Evolutionary conservation across 441 rosid species (phyloP).

Genomic region (Jatropha multifida): DNA sequence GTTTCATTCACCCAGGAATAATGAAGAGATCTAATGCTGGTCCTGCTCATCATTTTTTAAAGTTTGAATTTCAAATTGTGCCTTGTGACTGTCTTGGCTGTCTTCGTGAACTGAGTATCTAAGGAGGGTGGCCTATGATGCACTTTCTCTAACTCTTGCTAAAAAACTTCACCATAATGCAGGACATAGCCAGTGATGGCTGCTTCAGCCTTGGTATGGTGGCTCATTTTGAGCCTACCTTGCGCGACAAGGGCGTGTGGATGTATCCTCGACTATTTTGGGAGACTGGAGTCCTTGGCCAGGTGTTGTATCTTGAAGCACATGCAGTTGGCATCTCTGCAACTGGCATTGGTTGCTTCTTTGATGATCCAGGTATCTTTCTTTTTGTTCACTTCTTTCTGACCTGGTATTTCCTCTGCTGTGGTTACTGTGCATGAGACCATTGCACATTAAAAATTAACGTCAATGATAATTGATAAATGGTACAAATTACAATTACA

Average conservation of each 20-base stretch:
- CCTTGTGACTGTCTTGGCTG: background rate
- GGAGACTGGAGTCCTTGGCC: conserved; percentile 94
- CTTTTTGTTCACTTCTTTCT: background rate
- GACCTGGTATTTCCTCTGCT: background rate
- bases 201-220: conserved; percentile 93
- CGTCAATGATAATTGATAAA: background rate
- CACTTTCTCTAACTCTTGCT: conserved; percentile 8
- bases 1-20: background rate
- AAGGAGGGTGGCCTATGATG: background rate
- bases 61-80: background rate
- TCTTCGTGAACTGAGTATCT: background rate
- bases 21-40: background rate
- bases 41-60: background rate
- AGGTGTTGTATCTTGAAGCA: conserved; percentile 85
- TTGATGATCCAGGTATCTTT: conserved; percentile 76
- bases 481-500: background rate
- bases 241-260: conserved; percentile 61
- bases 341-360: conserved; percentile 84
- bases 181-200: conserved; percentile 92
- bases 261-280: conserved; percentile 90
- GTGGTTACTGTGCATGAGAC: background rate
- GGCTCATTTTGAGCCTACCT: conserved; percentile 62
- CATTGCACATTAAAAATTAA: background rate
- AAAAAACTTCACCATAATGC: conserved; percentile 23
- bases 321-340: conserved; percentile 81